phyloP scores from a whole-genome alignment of 1,284 basidiomycete genomes.

The Somion occarium region DNA sequence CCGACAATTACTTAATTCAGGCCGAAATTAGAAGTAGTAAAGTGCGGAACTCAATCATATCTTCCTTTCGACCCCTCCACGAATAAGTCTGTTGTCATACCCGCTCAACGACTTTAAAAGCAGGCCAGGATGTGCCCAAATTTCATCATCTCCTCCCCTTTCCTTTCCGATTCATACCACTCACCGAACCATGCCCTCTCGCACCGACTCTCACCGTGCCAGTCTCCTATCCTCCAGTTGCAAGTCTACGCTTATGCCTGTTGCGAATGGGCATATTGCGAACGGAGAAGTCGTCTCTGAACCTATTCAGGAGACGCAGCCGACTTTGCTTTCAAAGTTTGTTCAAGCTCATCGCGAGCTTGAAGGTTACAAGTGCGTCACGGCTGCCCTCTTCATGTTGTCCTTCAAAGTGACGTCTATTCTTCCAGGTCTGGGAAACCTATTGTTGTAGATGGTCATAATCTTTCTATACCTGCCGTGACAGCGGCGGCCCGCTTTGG shows the following conservation, averaged over 20 bases:
- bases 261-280: not conserved
- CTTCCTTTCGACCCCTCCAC: not conserved
- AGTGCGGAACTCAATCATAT: too few species aligned
- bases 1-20: not conserved
- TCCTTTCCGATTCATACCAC: not conserved
- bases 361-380: slow-evolving; percentile 23
- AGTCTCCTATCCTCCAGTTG: not conserved
- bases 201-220: not conserved
- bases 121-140: not conserved
- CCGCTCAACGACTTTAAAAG: not conserved
- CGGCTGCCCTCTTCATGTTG: not conserved
- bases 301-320: not conserved
- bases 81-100: not conserved
- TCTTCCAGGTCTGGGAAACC: slow-evolving; percentile 48
- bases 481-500: slow-evolving; percentile 65
- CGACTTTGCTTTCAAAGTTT: slow-evolving; percentile 23
- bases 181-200: not conserved
- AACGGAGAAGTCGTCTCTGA: not conserved
- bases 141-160: not conserved
- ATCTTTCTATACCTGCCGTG: slow-evolving; percentile 69
- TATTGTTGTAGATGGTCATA: slow-evolving; percentile 64
- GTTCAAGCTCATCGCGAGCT: slow-evolving; percentile 25
- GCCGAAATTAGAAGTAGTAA: not conserved
- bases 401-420: not conserved
- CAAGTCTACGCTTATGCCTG: not conserved